A percentile compares a stretch with the other conserved stretches of the same genome.
Evolutionary conservation across 148 eudicot genomes (phyloP).

Genomic region (Rhododendron henanense): DNA sequence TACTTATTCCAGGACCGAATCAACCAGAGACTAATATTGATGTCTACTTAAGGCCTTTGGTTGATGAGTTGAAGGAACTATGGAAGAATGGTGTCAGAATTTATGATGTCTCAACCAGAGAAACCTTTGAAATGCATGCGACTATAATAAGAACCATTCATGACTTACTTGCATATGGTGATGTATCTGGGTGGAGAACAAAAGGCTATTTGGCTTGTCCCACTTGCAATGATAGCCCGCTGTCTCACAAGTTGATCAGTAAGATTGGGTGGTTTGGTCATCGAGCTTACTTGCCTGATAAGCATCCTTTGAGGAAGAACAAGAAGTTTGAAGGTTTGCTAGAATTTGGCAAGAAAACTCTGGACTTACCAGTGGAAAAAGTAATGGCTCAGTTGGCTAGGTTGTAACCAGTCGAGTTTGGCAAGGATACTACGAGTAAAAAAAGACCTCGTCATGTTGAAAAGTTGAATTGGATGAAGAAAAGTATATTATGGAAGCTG

Average conservation of each 20-base stretch:
- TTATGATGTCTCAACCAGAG: neutral
- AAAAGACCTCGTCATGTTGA: no score
- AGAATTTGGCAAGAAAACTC: neutral
- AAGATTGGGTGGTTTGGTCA: neutral
- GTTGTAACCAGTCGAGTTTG: neutral
- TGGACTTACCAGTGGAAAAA: neutral
- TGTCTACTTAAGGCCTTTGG: neutral
- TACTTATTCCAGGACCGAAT: slow-evolving; percentile 4
- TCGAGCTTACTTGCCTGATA: neutral
- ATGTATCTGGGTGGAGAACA: neutral
- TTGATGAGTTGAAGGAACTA: slow-evolving; percentile 1
- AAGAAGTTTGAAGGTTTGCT: neutral
- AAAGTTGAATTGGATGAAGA: slow-evolving; percentile 1
- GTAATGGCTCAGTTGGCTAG: neutral
- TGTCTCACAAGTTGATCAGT: neutral
- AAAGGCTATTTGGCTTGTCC: slow-evolving; percentile 2
- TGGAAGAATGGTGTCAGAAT: neutral
- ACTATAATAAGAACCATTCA: neutral
- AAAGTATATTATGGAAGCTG: neutral
- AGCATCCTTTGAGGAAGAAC: neutral
- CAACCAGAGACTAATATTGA: neutral
- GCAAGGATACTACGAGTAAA: no score
- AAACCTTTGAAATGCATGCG: neutral
- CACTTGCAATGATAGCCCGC: neutral
- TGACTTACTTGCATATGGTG: neutral